Evolutionary conservation across 768 basidiomycete species (phyloP), one percentile per base, ranked within the genome.

Genomic region (Udeniomyces megalosporus): DNA sequence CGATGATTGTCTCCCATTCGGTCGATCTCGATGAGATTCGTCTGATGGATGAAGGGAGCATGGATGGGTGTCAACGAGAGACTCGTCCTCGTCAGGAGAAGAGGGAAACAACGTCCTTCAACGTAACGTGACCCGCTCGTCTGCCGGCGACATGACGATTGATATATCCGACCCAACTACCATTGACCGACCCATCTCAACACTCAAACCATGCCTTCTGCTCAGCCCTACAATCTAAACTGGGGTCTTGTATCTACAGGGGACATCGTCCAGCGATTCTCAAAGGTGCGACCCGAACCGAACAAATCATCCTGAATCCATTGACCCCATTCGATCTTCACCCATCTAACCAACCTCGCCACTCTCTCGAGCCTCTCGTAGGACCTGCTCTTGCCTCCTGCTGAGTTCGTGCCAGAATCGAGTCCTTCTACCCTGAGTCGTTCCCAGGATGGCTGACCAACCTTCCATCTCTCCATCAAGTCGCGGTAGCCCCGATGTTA

Each of bases 1-100:
- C 95, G 34, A 97, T 82, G 45, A 93, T 77, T 22, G 95, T 84
- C 66, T 84, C 79, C 88, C 88, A 97, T 24, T n/a, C n/a, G n/a
- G n/a, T n/a, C n/a, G n/a, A n/a, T n/a, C n/a, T n/a, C n/a, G n/a
- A n/a, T n/a, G n/a, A n/a, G n/a, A n/a, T n/a, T n/a, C n/a, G n/a
- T n/a, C n/a, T n/a, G n/a, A n/a, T n/a, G n/a, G n/a, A n/a, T n/a
- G n/a, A n/a, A n/a, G n/a, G n/a, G n/a, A n/a, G n/a, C n/a, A n/a
- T n/a, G n/a, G n/a, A n/a, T n/a, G n/a, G n/a, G n/a, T n/a, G n/a
- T n/a, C n/a, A n/a, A n/a, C n/a, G n/a, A n/a, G n/a, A n/a, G n/a
- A n/a, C n/a, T n/a, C n/a, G n/a, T n/a, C n/a, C n/a, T n/a, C n/a
- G n/a, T n/a, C n/a, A n/a, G n/a, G n/a, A n/a, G n/a, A n/a, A n/a